Conservation (phyloP, 257 asterid genomes). For the Salvia hispanica region DNA sequence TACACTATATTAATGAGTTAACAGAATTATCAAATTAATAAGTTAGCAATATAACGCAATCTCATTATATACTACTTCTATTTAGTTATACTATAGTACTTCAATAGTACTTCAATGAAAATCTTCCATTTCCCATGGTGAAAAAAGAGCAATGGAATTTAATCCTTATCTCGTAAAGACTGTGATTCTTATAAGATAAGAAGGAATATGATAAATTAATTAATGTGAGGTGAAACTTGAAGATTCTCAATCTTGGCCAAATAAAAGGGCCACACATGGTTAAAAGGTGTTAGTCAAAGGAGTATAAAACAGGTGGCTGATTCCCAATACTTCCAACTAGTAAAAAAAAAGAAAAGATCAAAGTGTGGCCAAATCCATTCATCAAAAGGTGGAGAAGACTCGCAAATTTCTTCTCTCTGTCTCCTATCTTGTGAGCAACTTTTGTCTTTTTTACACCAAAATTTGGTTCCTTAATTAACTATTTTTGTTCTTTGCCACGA, state of each 20-base stretch:
- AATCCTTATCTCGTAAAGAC: too few relatives aligned
- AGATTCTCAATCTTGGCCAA: slow-evolving; percentile 31
- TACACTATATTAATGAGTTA: too few relatives aligned
- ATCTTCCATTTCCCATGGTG: neutral
- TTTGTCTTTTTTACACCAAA: slow-evolving; percentile 34
- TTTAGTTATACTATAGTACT: too few relatives aligned
- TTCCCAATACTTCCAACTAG: slow-evolving; percentile 28
- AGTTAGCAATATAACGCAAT: too few relatives aligned
- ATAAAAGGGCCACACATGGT: slow-evolving; percentile 36
- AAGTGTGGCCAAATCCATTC: slow-evolving; percentile 11
- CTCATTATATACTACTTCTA: too few relatives aligned
- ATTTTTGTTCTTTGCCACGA: slow-evolving; percentile 29
- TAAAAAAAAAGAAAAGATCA: neutral
- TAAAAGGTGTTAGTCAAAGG: slow-evolving; percentile 39
- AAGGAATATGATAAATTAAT: neutral
- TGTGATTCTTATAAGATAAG: neutral
- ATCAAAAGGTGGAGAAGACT: slow-evolving; percentile 36
- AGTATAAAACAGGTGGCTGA: slow-evolving; percentile 38
- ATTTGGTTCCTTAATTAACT: neutral
- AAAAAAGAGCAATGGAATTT: neutral
- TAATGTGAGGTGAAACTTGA: slow-evolving; percentile 15
- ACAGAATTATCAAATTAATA: too few relatives aligned
- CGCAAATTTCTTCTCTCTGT: slow-evolving; percentile 38
- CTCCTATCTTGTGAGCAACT: slow-evolving; percentile 39
- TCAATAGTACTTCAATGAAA: too few relatives aligned